These are phyloP conservation scores for Ustilago loliicola DNA, from an alignment of 1,284 basidiomycete species.

Conservation along the genomic window DNA sequence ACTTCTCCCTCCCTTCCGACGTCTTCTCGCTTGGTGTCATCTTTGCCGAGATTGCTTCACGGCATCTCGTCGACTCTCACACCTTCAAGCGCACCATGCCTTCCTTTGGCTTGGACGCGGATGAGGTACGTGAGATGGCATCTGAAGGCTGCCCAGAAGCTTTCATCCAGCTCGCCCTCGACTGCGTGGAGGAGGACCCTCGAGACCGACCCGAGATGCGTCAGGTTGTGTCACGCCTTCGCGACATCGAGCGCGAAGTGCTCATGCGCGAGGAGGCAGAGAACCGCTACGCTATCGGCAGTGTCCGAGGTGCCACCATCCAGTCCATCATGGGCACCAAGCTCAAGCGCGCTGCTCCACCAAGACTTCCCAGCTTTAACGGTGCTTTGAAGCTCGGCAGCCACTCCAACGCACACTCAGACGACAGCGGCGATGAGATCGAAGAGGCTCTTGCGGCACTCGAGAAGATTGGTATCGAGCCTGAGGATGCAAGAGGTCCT, in stretches of 20 bases:
- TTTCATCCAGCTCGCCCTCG: conserved; percentile 82
- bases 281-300: conserved; percentile 78
- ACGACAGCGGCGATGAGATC: conserved; percentile 62
- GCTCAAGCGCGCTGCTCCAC: conserved; percentile 72
- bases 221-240: conserved; percentile 80
- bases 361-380: conserved; percentile 87
- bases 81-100: conserved; percentile 58
- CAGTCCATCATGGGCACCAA: conserved; percentile 58
- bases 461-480: conserved; percentile 58
- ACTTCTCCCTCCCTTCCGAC: conserved; percentile 93
- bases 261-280: conserved; percentile 54
- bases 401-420: conserved; percentile 27
- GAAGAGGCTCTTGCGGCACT: conserved; percentile 63
- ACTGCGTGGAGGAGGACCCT: conserved; percentile 82
- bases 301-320: conserved; percentile 70
- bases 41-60: conserved; percentile 88
- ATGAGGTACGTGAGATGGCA: conserved; percentile 80
- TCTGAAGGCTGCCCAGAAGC: conserved; percentile 82
- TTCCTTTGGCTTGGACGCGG: conserved; percentile 80
- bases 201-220: conserved; percentile 81
- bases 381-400: conserved; percentile 77
- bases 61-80: conserved; percentile 82
- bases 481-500: conserved; percentile 31
- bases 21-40: conserved; percentile 95
- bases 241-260: conserved; percentile 82